Evolutionary conservation across 306 rosid genomes (phyloP).

Genomic region (Cicer chorassanicum): DNA sequence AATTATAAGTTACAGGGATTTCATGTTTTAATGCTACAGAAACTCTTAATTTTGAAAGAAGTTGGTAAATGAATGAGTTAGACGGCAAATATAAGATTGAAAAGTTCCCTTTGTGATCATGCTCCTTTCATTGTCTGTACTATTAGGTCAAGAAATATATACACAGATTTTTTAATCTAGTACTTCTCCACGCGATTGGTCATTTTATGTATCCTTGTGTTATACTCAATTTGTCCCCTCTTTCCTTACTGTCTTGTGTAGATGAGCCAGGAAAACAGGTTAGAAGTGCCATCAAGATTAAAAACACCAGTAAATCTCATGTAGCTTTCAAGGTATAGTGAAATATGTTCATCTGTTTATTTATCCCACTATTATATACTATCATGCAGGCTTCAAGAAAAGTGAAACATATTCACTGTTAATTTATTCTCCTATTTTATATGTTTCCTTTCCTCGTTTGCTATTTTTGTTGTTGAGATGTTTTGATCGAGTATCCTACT

Average conservation of each 20-base stretch:
- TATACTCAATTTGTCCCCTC: neutral
- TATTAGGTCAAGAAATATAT: conserved; percentile 9
- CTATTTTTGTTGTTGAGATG: conserved; percentile 12
- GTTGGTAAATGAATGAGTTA: neutral
- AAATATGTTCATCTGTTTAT: conserved; percentile 21
- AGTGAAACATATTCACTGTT: neutral
- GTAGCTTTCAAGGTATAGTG: conserved; percentile 91
- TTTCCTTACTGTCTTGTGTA: conserved; percentile 48
- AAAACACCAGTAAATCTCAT: conserved; percentile 84
- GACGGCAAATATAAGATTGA: neutral
- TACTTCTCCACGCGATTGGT: conserved; percentile 22
- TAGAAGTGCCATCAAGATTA: conserved; percentile 90
- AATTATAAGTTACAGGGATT: conserved; percentile 17
- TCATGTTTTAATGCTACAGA: neutral
- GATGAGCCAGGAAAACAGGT: conserved; percentile 98
- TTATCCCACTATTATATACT: neutral
- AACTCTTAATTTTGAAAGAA: conserved; percentile 26
- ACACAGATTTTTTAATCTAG: neutral
- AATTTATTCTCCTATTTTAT: neutral
- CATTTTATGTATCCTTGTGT: conserved; percentile 25
- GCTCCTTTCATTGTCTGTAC: conserved; percentile 2
- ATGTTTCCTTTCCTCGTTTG: conserved; percentile 25
- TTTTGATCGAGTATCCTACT: conserved; percentile 9
- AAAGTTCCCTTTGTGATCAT: conserved; percentile 9
- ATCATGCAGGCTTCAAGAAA: neutral